Percentiles rank a stretch among this genome's conserved stretches.
These are phyloP conservation scores for Austroboletus festivus DNA, from an alignment of 768 basidiomycete genomes.

Conservation along the genomic window DNA sequence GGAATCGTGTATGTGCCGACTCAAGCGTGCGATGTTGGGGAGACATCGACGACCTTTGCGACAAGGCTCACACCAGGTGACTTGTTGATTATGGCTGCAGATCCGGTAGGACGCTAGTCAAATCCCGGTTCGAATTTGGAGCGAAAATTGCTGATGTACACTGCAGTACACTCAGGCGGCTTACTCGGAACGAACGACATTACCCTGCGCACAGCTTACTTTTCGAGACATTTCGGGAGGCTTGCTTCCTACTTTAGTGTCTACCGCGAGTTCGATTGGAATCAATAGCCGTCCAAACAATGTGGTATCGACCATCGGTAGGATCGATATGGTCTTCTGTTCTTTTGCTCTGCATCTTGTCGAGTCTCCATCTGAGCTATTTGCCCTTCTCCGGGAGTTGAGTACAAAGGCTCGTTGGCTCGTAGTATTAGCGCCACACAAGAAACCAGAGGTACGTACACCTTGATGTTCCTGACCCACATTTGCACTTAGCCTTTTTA, in stretches of 20 bases:
- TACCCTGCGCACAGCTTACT: constrained; percentile 54
- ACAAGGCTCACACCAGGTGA: constrained; percentile 13
- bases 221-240: constrained; percentile 65
- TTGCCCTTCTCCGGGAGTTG: constrained; percentile 61
- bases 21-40: not conserved
- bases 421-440: constrained; percentile 69
- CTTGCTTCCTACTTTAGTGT: constrained; percentile 37
- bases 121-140: not conserved
- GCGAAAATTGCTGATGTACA: constrained; percentile 11
- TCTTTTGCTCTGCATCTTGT: constrained; percentile 76
- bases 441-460: constrained; percentile 61
- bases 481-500: not conserved
- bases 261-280: constrained; percentile 11
- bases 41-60: not conserved
- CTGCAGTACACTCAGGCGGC: constrained; percentile 58
- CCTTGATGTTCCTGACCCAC: not conserved
- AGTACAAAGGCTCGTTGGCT: constrained; percentile 63
- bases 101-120: constrained; percentile 19
- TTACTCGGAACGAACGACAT: constrained; percentile 51
- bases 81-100: constrained; percentile 21
- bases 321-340: constrained; percentile 62
- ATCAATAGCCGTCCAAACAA: not conserved
- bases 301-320: constrained; percentile 2
- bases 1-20: not conserved
- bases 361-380: constrained; percentile 57